Base-by-base conservation (phyloP, 78 protist genomes). In the Thecamonas trahens region DNA sequence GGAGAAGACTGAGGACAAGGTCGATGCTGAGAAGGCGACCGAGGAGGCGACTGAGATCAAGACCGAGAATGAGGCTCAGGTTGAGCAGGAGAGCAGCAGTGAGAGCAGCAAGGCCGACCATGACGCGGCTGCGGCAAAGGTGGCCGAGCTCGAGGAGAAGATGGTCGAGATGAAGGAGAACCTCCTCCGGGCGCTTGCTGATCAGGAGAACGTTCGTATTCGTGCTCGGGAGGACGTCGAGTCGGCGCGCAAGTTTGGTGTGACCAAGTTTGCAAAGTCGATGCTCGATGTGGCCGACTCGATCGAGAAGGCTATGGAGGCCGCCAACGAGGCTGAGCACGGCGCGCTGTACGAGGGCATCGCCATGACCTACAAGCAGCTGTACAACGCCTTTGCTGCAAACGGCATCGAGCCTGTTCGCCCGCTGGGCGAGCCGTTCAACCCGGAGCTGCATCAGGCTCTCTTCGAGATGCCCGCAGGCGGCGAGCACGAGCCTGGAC, bases 251-350 rank as follows among this genome's bases (percentile, higher is more conserved):
- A 74, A 79, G 57, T 79, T 28, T 20, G 61, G 64, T 5, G n/a
- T 70, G 11, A 5, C 11, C 44, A 22, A 1, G 13, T 79, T 79
- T 28, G 80, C 80, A n/a, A 58, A 73, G 73, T 31, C 18, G 26
- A 58, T 79, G 15, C 61, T 79, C 22, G 84, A 74, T 2, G 84
- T 79, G n/a, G 67, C 65, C n/a, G 84, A 79, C 84, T 74, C 20
- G 57, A 53, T 79, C 18, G 55, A 37, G 52, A 54, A 63, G 8
- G 84, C 80, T 1, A 2, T 22, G 9, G 45, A 28, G 22, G n/a
- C 72, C n/a, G 80, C 74, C 44, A 32, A 38, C 18, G 60, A 1
- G 22, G 26, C 24, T 5, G 22, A 15, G 18, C 38, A 61, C n/a
- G 1, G 13, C 26, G 24, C 34, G 38, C 58, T 70, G 45, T 35